A percentile compares a stretch with the other conserved stretches of the same genome.
Conservation (phyloP, 352 stramenopile species). For the Thalassiosira pacifica region DNA sequence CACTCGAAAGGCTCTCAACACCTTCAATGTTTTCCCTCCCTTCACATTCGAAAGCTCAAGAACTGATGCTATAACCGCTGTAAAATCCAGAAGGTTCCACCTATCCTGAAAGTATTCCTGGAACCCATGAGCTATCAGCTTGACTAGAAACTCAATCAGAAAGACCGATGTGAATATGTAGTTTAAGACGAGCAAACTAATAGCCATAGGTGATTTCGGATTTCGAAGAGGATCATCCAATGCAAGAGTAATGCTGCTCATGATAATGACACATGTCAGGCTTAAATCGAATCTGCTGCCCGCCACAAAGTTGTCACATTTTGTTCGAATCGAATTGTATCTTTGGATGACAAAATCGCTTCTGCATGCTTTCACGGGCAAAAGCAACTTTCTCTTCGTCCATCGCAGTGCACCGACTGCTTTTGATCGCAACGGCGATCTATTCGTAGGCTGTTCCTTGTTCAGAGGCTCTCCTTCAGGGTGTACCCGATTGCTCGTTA, state of each 20-base stretch:
- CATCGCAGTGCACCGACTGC: background rate
- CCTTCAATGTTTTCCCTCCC: constrained; percentile 59
- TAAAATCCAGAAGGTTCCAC: constrained; percentile 68
- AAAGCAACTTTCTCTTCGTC: constrained; percentile 16
- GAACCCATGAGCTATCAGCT: constrained; percentile 74
- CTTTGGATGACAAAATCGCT: constrained; percentile 10
- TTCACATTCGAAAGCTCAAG: constrained; percentile 62
- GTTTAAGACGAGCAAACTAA: constrained; percentile 53
- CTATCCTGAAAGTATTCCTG: constrained; percentile 80
- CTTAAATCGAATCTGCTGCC: constrained; percentile 59
- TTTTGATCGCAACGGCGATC: background rate
- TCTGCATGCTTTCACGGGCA: background rate
- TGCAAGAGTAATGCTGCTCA: constrained; percentile 69
- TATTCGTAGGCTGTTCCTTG: background rate
- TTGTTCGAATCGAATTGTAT: constrained; percentile 14
- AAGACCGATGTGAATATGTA: constrained; percentile 72
- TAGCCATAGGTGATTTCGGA: constrained; percentile 56
- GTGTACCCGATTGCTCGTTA: constrained; percentile 21
- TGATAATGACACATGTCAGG: constrained; percentile 70
- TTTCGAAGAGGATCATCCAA: constrained; percentile 70
- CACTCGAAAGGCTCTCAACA: constrained; percentile 87
- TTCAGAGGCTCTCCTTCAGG: constrained; percentile 32
- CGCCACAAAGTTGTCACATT: constrained; percentile 34
- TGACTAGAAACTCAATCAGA: constrained; percentile 70
- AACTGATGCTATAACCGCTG: constrained; percentile 55